These are phyloP conservation scores for Claviceps sp. DNA, from an alignment of 2,329 filamentous ascomycete species.

Conservation along the genomic window DNA sequence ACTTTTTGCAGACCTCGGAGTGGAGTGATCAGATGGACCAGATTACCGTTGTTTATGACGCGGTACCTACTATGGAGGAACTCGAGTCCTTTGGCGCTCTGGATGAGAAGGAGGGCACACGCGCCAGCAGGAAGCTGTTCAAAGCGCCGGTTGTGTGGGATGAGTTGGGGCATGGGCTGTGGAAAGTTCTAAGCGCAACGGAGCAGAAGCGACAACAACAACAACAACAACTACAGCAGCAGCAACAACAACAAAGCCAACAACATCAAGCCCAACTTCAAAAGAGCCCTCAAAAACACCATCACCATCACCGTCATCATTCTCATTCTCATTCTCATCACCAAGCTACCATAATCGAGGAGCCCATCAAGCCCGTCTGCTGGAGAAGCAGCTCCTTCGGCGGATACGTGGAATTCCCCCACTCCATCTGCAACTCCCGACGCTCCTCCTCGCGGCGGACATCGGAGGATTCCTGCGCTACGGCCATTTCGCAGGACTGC, in stretches of 20 bases:
- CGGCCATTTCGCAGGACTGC: constrained; percentile 2
- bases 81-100: constrained; percentile 20
- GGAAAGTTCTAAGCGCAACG: constrained; percentile 14
- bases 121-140: constrained; percentile 23
- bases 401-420: background rate
- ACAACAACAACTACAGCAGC: background rate
- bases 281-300: background rate
- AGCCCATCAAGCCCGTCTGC: background rate
- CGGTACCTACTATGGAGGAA: constrained; percentile 20
- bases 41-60: constrained; percentile 21
- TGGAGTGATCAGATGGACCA: constrained; percentile 20
- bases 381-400: constrained; percentile 1
- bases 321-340: background rate
- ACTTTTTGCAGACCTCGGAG: constrained; percentile 16
- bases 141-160: constrained; percentile 26
- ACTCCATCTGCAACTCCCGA: background rate
- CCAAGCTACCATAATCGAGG: background rate
- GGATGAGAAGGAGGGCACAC: constrained; percentile 21
- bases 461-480: constrained; percentile 5
- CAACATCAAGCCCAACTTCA: background rate
- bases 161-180: constrained; percentile 22
- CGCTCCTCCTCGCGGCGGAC: constrained; percentile 3
- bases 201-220: background rate
- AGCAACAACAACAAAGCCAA: background rate
- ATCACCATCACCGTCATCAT: background rate